These are phyloP conservation scores for Xerocomus potaroensis DNA, from an alignment of 768 basidiomycete genomes.

Conservation along the genomic window DNA sequence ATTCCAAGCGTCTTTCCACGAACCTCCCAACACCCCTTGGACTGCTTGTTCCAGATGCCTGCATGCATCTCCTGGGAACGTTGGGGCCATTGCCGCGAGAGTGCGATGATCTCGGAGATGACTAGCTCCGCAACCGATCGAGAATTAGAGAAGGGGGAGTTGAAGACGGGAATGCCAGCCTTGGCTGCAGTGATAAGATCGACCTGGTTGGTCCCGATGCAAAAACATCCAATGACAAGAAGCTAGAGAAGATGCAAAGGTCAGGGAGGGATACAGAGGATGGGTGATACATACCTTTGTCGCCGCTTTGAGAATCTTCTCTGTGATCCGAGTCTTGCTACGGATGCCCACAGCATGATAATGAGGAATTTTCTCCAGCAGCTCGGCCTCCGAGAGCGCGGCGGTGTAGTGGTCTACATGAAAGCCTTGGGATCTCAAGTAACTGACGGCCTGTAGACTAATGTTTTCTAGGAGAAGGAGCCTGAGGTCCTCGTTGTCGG, in stretches of 20 bases:
- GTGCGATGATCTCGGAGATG: constrained; percentile 86
- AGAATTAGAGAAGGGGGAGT: constrained; percentile 98
- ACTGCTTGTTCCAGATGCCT: constrained; percentile 98
- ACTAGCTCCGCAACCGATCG: constrained; percentile 99
- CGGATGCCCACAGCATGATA: constrained; percentile 97
- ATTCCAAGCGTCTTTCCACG: constrained; percentile 98
- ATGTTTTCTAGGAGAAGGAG: constrained; percentile 94
- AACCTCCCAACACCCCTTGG: constrained; percentile 97
- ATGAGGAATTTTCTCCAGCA: constrained; percentile 71
- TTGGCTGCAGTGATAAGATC: constrained; percentile 79
- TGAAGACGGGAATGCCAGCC: constrained; percentile 96
- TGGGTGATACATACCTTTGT: constrained; percentile 55
- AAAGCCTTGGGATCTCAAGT: constrained; percentile 81
- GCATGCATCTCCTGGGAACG: constrained; percentile 81
- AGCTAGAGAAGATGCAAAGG: constrained; percentile 49
- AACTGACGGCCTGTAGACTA: constrained; percentile 80
- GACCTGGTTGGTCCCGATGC: constrained; percentile 98
- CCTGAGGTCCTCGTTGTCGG: constrained; percentile 75
- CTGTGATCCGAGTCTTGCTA: constrained; percentile 96
- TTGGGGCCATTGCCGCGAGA: constrained; percentile 92
- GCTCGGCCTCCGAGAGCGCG: constrained; percentile 91
- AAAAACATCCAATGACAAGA: constrained; percentile 96
- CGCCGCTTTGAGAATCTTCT: constrained; percentile 81
- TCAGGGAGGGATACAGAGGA: background rate
- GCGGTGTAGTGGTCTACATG: constrained; percentile 85